Evolutionary conservation across 768 basidiomycete genomes (phyloP).

Genomic region (Psilocybe cubensis): DNA sequence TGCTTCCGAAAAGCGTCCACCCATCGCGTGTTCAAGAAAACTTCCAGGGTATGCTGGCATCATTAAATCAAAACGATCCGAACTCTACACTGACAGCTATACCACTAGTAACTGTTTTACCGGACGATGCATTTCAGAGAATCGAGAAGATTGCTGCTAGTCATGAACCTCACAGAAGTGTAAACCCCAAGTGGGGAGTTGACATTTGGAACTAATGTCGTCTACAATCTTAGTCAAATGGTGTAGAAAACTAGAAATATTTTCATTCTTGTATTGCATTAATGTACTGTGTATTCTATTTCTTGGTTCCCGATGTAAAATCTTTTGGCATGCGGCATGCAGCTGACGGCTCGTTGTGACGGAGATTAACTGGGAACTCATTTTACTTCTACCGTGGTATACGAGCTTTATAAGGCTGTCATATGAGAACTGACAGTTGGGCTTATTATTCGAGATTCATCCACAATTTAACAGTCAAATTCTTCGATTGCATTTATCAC

Average conservation of each 20-base stretch:
- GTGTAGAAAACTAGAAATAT: background rate
- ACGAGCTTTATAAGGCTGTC: too few relatives aligned
- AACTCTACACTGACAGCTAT: background rate
- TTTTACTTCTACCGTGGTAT: too few relatives aligned
- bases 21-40: constrained; percentile 73
- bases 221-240: background rate
- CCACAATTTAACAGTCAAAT: too few relatives aligned
- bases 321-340: too few relatives aligned
- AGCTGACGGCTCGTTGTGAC: too few relatives aligned
- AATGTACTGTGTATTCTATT: background rate
- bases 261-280: background rate
- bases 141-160: constrained; percentile 55
- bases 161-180: constrained; percentile 57
- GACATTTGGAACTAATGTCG: constrained; percentile 63
- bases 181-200: constrained; percentile 65
- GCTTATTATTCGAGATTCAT: too few relatives aligned
- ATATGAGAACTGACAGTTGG: too few relatives aligned
- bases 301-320: too few relatives aligned
- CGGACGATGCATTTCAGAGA: constrained; percentile 43
- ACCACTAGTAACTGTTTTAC: constrained; percentile 36
- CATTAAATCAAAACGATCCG: background rate
- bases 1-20: constrained; percentile 79
- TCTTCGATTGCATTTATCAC: too few relatives aligned
- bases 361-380: too few relatives aligned
- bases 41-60: constrained; percentile 46